Evolutionary conservation across 1,284 basidiomycete species (phyloP).

Genomic region (Apiotrichum laibachii): DNA sequence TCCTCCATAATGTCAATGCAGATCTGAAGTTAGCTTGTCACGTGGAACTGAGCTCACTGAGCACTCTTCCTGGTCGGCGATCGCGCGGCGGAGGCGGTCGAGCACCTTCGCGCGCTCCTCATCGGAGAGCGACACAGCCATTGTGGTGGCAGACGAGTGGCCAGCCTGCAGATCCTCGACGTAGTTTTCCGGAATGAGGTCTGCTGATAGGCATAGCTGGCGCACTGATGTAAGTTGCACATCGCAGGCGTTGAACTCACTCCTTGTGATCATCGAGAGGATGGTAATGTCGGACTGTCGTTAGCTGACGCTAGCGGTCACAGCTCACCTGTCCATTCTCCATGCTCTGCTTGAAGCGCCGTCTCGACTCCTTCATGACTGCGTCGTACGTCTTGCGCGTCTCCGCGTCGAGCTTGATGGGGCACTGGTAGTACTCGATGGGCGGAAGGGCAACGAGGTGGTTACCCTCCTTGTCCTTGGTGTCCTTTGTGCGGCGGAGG

Average conservation of each 20-base stretch:
- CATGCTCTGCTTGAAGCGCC: conserved; percentile 63
- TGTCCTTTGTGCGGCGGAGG: conserved; percentile 82
- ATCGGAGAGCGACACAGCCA: conserved; percentile 24
- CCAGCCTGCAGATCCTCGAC: conserved; percentile 60
- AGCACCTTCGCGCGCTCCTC: conserved; percentile 58
- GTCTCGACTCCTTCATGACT: conserved; percentile 63
- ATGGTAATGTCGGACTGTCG: conserved; percentile 57
- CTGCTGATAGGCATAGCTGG: conserved; percentile 77
- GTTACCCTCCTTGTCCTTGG: conserved; percentile 73
- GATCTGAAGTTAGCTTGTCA: conserved; percentile 54
- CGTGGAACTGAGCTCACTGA: conserved; percentile 28
- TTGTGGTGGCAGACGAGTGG: background rate
- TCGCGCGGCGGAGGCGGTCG: conserved; percentile 61
- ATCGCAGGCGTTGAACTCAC: conserved; percentile 22
- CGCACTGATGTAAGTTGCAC: conserved; percentile 56
- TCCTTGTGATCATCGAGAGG: conserved; percentile 74
- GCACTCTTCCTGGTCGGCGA: conserved; percentile 82
- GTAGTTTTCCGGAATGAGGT: conserved; percentile 71
- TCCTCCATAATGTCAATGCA: conserved; percentile 67
- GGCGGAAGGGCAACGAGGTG: conserved; percentile 70
- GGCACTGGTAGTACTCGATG: conserved; percentile 53
- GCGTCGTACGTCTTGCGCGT: conserved; percentile 72
- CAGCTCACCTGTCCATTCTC: conserved; percentile 32
- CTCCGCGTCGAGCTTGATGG: conserved; percentile 65
- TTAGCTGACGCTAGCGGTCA: conserved; percentile 5